Conservation (phyloP, 441 rosid genomes). For the Jatropha podagrica region DNA sequence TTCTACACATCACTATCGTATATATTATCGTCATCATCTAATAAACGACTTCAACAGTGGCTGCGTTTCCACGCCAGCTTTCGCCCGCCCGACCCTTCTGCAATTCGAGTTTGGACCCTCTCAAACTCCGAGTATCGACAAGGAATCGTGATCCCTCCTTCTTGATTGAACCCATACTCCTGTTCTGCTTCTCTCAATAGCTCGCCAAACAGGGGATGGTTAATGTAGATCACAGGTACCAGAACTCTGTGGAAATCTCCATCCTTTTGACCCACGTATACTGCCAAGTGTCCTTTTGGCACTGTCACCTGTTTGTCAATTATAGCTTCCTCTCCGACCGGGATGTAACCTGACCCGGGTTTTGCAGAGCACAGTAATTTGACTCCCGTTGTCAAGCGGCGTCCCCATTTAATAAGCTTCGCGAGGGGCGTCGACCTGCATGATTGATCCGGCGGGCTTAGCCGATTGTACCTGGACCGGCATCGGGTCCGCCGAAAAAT, state of each 20-base stretch:
- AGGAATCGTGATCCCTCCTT: conserved; percentile 87
- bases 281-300: conserved; percentile 75
- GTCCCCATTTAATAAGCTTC: conserved; percentile 60
- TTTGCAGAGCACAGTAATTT: conserved; percentile 35
- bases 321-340: conserved; percentile 37
- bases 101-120: conserved; percentile 64
- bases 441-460: conserved; percentile 18
- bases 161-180: conserved; percentile 71
- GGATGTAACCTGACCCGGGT: conserved; percentile 38
- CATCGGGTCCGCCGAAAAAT: conserved; percentile 30
- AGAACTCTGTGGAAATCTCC: conserved; percentile 67
- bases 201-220: conserved; percentile 84
- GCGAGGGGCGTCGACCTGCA: conserved; percentile 38
- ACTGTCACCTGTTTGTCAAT: conserved; percentile 32
- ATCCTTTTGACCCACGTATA: conserved; percentile 71
- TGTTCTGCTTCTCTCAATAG: conserved; percentile 64
- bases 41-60: conserved; percentile 18
- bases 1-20: conserved; percentile 2
- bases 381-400: conserved; percentile 46
- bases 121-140: conserved; percentile 78
- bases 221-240: conserved; percentile 78
- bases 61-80: conserved; percentile 42
- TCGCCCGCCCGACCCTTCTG: conserved; percentile 41
- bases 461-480: conserved; percentile 32
- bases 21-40: conserved; percentile 35